A percentile compares a stretch with the other conserved stretches of the same genome.
Evolutionary conservation across 2,329 filamentous ascomycete species (phyloP).

Genomic region (Aspergillus hortae): DNA sequence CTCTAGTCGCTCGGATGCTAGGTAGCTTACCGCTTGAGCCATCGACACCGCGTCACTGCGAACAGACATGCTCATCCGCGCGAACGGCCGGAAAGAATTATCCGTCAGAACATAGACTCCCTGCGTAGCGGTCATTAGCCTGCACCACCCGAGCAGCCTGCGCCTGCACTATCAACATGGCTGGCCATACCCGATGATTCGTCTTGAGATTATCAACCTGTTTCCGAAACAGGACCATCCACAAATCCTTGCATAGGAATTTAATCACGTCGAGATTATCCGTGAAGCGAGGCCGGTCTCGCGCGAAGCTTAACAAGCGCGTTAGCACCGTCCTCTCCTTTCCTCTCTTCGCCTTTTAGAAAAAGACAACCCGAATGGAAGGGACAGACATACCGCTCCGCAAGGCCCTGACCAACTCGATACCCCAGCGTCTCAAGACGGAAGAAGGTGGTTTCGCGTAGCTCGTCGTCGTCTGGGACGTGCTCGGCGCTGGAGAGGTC

Average conservation of each 20-base stretch:
- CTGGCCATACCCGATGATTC: conserved; percentile 69
- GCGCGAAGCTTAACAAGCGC: conserved; percentile 33
- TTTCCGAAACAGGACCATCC: conserved; percentile 91
- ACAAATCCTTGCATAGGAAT: conserved; percentile 97
- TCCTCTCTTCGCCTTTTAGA: background rate
- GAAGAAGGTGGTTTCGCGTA: conserved; percentile 79
- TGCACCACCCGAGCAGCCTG: background rate
- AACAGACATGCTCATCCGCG: conserved; percentile 80
- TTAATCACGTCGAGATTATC: conserved; percentile 96
- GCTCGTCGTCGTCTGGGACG: conserved; percentile 59
- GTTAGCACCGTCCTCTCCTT: background rate
- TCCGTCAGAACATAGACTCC: conserved; percentile 97
- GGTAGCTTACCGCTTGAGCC: conserved; percentile 67
- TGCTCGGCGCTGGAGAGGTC: conserved; percentile 50
- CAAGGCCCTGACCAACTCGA: conserved; percentile 84
- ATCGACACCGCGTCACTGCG: conserved; percentile 68
- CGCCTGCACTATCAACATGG: too few species aligned
- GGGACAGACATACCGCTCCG: conserved; percentile 66
- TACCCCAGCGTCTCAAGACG: conserved; percentile 83
- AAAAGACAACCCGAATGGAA: background rate
- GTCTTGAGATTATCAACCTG: conserved; percentile 99
- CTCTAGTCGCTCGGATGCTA: background rate
- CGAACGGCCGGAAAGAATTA: conserved; percentile 82
- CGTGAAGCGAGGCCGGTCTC: conserved; percentile 78
- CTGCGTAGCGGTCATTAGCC: conserved; percentile 36